phyloP scores from a whole-genome alignment of 2,329 filamentous ascomycete genomes.

The Lomentospora prolificans region DNA sequence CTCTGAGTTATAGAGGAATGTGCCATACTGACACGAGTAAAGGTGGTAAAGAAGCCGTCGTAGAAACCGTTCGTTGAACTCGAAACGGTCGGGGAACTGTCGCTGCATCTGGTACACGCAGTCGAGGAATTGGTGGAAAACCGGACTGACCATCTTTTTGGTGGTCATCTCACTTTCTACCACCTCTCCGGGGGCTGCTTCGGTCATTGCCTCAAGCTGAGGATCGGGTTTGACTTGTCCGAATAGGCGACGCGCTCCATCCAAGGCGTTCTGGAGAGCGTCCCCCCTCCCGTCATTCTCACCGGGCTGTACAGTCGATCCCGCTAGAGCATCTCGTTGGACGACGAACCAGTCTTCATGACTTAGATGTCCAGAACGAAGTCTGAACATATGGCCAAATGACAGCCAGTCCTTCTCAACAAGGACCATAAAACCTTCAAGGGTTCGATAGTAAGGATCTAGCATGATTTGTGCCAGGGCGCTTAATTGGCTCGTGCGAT shows the following conservation, averaged over 20 bases:
- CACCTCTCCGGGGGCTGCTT: constrained; percentile 27
- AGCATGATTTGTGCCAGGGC: constrained; percentile 86
- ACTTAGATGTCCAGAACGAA: constrained; percentile 78
- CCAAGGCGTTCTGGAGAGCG: constrained; percentile 74
- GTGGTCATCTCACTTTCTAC: constrained; percentile 59
- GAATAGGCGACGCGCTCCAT: constrained; percentile 83
- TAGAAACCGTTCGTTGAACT: constrained; percentile 92
- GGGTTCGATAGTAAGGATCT: constrained; percentile 87
- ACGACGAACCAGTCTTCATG: constrained; percentile 91
- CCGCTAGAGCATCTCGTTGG: constrained; percentile 69
- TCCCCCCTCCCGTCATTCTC: constrained; percentile 55
- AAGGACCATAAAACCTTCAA: constrained; percentile 88
- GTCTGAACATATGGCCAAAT: constrained; percentile 94
- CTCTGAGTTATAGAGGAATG: constrained; percentile 91
- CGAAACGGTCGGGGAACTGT: constrained; percentile 81
- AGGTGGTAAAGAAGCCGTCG: constrained; percentile 84
- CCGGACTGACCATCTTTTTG: constrained; percentile 84
- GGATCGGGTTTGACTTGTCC: constrained; percentile 56
- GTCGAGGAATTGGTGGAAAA: constrained; percentile 97
- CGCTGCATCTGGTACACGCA: constrained; percentile 82
- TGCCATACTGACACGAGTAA: constrained; percentile 93
- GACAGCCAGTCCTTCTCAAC: constrained; percentile 97
- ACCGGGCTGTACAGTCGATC: constrained; percentile 50
- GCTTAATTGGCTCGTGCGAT: constrained; percentile 89
- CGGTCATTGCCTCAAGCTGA: constrained; percentile 44